Evolutionary conservation across 331 rosid genomes (phyloP), one percentile per base, ranked within the genome.

Genomic region (Spiraea crenata): DNA sequence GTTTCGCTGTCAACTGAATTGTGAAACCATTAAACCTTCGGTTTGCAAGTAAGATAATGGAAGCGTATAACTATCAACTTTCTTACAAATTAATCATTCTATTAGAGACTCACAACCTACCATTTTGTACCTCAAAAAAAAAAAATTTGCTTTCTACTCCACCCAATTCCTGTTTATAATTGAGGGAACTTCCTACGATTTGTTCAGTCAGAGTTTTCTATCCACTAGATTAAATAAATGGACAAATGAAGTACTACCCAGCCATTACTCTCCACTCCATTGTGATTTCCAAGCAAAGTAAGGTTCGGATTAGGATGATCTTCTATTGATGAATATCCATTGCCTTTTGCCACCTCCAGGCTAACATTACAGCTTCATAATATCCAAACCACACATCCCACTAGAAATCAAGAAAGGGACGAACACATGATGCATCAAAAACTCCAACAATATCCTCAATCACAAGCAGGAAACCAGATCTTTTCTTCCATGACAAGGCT

Each of bases 331-430:
- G 79, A 25, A 1, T 25, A 46, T 54, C 70, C 80, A 49, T 44
- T 59, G 63, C 76, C 60, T 49, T 76, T 87, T 57, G 85, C 79
- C 62, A 57, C 70, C 20, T 71, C 84, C 76, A 93, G 87, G 81
- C 78, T 75, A 60, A 79, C 75, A 69, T 85, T 77, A 71, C 97
- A 87, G 82, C 96, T 89, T 84, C 79, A 88, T 88, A 91, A 76
- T 66, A 93, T 51, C 83, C 97, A 92, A 57, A 91, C 96, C 69
- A 87, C 96, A 77, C 91, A 83, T 4, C 97, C 99, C 91, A 83
- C 69, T 72, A 93, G 55, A 57, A 83, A 83, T 87, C 81, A 62
- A 93, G 89, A 82, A 93, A 91, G 35, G 97, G 97, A 62, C 67
- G 83, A 61, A 89, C 78, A 77, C 85, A 97, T 20, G 72, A 78